These are phyloP conservation scores for Phytopythium vexans DNA, from an alignment of 352 stramenopile genomes.

Conservation along the genomic window DNA sequence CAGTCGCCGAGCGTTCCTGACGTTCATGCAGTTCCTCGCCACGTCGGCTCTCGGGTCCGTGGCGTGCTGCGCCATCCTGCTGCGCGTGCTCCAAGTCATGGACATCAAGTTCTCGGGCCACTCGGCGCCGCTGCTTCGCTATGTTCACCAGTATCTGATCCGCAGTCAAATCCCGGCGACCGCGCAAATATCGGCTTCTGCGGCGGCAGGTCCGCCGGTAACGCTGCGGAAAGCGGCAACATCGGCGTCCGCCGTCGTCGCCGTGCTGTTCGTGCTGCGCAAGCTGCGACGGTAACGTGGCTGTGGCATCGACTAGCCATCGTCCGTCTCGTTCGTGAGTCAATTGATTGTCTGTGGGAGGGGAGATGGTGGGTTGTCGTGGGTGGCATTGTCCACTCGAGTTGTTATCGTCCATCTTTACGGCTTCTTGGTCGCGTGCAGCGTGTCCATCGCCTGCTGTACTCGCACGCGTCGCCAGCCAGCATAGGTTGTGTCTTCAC, in stretches of 20 bases:
- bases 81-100: slow-evolving; percentile 50
- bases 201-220: not conserved
- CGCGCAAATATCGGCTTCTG: slow-evolving; percentile 13
- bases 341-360: not conserved
- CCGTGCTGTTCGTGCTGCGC: slow-evolving; percentile 30
- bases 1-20: slow-evolving; percentile 57
- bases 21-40: slow-evolving; percentile 52
- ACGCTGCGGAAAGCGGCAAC: slow-evolving; percentile 29
- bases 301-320: too few species aligned
- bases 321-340: too few species aligned
- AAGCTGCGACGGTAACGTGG: slow-evolving; percentile 15
- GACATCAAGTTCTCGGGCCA: slow-evolving; percentile 25
- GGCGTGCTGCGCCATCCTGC: slow-evolving; percentile 48
- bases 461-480: too few species aligned
- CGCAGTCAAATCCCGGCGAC: slow-evolving; percentile 19
- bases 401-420: too few species aligned
- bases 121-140: slow-evolving; percentile 30
- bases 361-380: not conserved
- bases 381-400: too few species aligned
- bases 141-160: slow-evolving; percentile 38
- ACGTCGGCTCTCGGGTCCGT: slow-evolving; percentile 66
- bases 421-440: too few species aligned
- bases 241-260: slow-evolving; percentile 32
- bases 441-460: too few species aligned
- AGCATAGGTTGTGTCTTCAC: too few species aligned